These are phyloP conservation scores for Agroathelia rolfsii DNA, from an alignment of 1,284 basidiomycete genomes.

Conservation along the genomic window DNA sequence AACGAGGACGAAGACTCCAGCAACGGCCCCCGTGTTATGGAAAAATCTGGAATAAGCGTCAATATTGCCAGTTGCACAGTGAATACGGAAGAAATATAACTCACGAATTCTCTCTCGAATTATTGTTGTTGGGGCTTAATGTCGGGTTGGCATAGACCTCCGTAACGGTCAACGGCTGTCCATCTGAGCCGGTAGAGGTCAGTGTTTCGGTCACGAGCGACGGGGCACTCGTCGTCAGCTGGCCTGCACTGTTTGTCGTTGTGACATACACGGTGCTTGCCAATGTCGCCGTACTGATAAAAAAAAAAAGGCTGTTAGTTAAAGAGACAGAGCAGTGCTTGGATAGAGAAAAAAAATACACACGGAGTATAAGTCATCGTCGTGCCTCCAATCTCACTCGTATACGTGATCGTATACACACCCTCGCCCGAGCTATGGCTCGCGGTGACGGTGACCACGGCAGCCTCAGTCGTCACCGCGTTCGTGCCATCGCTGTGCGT, in stretches of 20 bases:
- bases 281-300: slow-evolving; percentile 47
- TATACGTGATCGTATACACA: too few relatives aligned
- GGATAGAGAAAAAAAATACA: slow-evolving; percentile 7
- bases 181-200: slow-evolving; percentile 43
- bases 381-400: too few relatives aligned
- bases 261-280: slow-evolving; percentile 41
- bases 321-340: slow-evolving; percentile 5
- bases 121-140: slow-evolving; percentile 36
- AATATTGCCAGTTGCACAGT: too few relatives aligned
- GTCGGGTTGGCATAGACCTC: slow-evolving; percentile 56
- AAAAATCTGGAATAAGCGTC: slow-evolving; percentile 46
- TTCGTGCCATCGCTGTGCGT: too few relatives aligned
- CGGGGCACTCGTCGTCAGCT: slow-evolving; percentile 39
- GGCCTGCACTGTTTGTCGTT: slow-evolving; percentile 50
- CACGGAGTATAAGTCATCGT: too few relatives aligned
- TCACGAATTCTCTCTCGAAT: slow-evolving; percentile 34
- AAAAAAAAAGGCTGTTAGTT: slow-evolving; percentile 6
- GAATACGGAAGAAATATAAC: slow-evolving; percentile 15
- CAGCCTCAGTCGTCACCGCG: slow-evolving; percentile 7
- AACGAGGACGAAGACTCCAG: slow-evolving; percentile 67
- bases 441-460: slow-evolving; percentile 8
- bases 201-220: slow-evolving; percentile 44
- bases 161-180: slow-evolving; percentile 45
- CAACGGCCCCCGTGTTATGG: slow-evolving; percentile 63
- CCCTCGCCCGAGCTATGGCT: too few relatives aligned